Conservation (phyloP, 495 filamentous ascomycete genomes). For the Penicillium silybi region DNA sequence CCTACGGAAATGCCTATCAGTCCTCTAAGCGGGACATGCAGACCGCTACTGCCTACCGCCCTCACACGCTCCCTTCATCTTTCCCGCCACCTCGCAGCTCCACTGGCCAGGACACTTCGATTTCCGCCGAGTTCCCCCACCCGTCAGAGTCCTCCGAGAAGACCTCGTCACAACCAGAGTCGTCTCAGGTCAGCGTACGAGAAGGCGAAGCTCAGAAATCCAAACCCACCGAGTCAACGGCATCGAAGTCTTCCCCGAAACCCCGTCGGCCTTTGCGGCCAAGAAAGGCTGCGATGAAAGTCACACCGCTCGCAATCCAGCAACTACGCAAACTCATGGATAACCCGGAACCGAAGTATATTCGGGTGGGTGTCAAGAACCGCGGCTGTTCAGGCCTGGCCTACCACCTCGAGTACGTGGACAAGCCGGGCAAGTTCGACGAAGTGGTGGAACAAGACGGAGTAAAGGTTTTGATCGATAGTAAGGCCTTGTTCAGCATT, state of each 20-base stretch:
- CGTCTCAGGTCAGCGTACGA: slow-evolving; percentile 36
- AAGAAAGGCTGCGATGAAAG: slow-evolving; percentile 85
- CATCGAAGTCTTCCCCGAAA: slow-evolving; percentile 35
- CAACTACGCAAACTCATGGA: slow-evolving; percentile 71
- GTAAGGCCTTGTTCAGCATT: slow-evolving; percentile 94
- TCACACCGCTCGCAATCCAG: slow-evolving; percentile 71
- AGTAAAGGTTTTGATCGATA: slow-evolving; percentile 92
- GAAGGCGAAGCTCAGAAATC: slow-evolving; percentile 66
- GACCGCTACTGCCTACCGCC: slow-evolving; percentile 72
- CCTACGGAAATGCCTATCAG: slow-evolving; percentile 48
- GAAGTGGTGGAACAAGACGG: slow-evolving; percentile 94
- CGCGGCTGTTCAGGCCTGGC: slow-evolving; percentile 91
- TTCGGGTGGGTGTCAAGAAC: slow-evolving; percentile 91
- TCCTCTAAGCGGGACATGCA: slow-evolving; percentile 64
- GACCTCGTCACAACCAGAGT: slow-evolving; percentile 15
- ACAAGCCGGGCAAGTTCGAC: slow-evolving; percentile 81
- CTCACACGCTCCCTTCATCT: slow-evolving; percentile 61
- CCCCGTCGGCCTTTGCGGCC: slow-evolving; percentile 67
- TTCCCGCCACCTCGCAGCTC: slow-evolving; percentile 65
- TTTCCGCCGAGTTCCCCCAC: slow-evolving; percentile 48
- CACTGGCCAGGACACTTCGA: slow-evolving; percentile 63
- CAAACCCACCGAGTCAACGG: slow-evolving; percentile 28
- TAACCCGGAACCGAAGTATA: slow-evolving; percentile 82
- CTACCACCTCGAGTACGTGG: slow-evolving; percentile 95
- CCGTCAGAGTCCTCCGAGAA: slow-evolving; percentile 21